Conservation (phyloP, 768 basidiomycete species). For the Serendipita sp. region DNA sequence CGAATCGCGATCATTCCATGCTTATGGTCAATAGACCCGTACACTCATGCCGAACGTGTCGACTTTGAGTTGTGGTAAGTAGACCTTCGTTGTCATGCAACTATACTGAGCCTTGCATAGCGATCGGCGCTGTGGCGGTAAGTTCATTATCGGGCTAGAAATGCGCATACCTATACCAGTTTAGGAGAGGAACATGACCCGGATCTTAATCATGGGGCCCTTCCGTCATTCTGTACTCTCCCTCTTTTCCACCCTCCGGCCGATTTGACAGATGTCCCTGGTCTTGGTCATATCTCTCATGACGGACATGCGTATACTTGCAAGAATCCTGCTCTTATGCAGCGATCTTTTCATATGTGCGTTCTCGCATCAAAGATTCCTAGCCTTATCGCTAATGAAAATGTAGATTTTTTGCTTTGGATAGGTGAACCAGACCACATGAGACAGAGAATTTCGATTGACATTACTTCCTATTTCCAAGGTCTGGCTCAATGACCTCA, state of each 20-base stretch:
- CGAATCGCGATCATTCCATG: neutral
- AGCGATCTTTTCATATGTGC: conserved; percentile 36
- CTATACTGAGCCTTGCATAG: conserved; percentile 16
- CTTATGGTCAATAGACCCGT: conserved; percentile 28
- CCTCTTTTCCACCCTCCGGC: conserved; percentile 34
- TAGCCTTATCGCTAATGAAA: neutral
- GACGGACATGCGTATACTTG: conserved; percentile 43
- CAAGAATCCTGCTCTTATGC: conserved; percentile 34
- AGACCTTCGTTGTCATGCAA: neutral
- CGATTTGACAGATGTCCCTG: conserved; percentile 16
- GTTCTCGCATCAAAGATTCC: conserved; percentile 11
- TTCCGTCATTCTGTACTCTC: conserved; percentile 37
- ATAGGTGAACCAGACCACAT: conserved; percentile 13
- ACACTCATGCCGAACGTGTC: conserved; percentile 36
- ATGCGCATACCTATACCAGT: neutral
- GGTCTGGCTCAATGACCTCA: conserved; percentile 31
- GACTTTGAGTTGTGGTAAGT: conserved; percentile 39
- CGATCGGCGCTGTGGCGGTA: conserved; percentile 37
- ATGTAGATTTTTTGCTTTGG: conserved; percentile 35
- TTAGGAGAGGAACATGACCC: conserved; percentile 36
- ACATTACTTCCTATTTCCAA: no score
- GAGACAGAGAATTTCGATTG: no score
- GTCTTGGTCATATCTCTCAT: conserved; percentile 26
- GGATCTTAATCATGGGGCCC: conserved; percentile 22
- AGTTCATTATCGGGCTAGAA: neutral